Base-by-base conservation (phyloP, 2,329 filamentous ascomycete genomes). In the Tolypocladium pustulatum region DNA sequence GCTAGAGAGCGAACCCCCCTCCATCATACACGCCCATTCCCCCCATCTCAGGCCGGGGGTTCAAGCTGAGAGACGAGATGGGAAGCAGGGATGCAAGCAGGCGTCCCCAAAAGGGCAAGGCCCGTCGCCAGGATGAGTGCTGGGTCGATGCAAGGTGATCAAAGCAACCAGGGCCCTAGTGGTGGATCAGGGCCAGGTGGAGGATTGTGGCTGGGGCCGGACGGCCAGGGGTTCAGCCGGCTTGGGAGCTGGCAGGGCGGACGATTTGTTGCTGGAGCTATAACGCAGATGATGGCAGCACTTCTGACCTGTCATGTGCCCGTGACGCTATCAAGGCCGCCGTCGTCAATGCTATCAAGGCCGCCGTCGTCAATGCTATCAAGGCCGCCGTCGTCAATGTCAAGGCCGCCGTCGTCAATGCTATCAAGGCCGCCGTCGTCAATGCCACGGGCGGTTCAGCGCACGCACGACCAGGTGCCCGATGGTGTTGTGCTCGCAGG, bases 191-290 rank as follows among this genome's bases (percentile, higher is more conserved):
- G 27, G 55, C 49, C 12, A 53, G n/a, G 51, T 25, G 40, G 41
- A 55, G 60, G 30, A 43, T 46, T 41, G 40, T 55, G 53, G 58
- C 54, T 59, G 58, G 58, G 49, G 55, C 58, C 55, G 49, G 49
- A 43, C 55, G 34, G 46, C 55, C 43, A 59, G 58, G 54, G 58
- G 58, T 49, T 59, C 58, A 59, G 58, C 38, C 58, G 51, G 52
- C 36, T 25, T 36, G 32, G 55, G 22, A 25, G 22, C 22, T 25
- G n/a, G 20, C 30, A 52, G 30, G 13, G 25, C 25, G 13, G 46
- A 20, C 46, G 32, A 20, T n/a, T 22, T 36, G 49, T 36, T 53
- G 30, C 49, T 6, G n/a, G 49, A 22, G 27, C 30, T 22, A 12
- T 30, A n/a, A n/a, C n/a, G n/a, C n/a, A 46, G 54, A 51, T 55